phyloP scores from a whole-genome alignment of 2,329 filamentous ascomycete genomes.

The Scorias spongiosa region DNA sequence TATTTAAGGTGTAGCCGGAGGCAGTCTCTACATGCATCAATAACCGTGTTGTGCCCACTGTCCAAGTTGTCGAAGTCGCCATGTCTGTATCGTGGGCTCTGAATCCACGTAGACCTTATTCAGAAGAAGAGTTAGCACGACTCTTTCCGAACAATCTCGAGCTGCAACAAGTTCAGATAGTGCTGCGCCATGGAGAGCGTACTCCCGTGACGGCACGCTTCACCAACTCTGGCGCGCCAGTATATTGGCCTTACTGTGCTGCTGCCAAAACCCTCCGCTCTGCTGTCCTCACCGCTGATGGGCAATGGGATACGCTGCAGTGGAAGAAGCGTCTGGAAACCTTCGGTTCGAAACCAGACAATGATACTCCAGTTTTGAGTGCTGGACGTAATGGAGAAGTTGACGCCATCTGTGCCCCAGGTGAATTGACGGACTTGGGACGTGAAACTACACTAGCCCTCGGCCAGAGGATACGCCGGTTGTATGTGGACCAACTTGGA shows the following conservation, averaged over 20 bases:
- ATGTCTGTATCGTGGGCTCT: conserved; percentile 33
- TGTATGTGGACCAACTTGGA: conserved; percentile 35
- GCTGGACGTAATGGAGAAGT: conserved; percentile 51
- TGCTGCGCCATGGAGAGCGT: conserved; percentile 42
- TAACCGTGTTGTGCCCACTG: too few relatives aligned
- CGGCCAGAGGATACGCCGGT: conserved; percentile 31
- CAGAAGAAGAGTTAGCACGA: conserved; percentile 58
- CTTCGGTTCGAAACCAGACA: conserved; percentile 38
- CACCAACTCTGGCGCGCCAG: conserved; percentile 39
- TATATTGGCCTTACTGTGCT: conserved; percentile 81
- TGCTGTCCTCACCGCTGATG: conserved; percentile 40
- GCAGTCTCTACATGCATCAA: too few relatives aligned
- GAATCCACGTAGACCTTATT: conserved; percentile 59
- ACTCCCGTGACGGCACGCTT: conserved; percentile 82
- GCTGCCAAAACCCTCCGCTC: conserved; percentile 56
- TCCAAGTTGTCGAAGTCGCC: too few relatives aligned
- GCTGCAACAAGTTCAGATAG: conserved; percentile 78
- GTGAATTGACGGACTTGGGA: conserved; percentile 35
- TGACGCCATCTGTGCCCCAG: conserved; percentile 64
- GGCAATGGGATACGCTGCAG: conserved; percentile 43
- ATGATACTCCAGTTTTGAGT: conserved; percentile 43
- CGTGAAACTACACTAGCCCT: conserved; percentile 34
- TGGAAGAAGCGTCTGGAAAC: conserved; percentile 67
- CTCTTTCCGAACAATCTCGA: conserved; percentile 71
- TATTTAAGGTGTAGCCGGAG: too few relatives aligned